Percentiles rank a stretch among this genome's conserved stretches.
Evolutionary conservation across 148 eudicot genomes (phyloP).

Genomic region (Vaccinium macrocarpon): DNA sequence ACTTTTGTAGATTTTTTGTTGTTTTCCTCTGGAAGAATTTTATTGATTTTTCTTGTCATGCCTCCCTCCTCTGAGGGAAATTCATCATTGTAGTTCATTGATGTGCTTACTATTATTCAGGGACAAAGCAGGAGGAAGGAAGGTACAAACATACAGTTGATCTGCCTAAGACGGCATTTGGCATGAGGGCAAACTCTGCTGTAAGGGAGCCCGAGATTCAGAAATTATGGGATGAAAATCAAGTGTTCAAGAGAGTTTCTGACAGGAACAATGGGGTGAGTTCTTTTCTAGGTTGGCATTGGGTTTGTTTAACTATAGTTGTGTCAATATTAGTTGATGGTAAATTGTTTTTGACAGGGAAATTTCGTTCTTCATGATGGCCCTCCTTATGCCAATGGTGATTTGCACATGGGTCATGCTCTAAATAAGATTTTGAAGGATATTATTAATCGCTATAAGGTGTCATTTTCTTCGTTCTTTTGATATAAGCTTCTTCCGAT

Average conservation of each 20-base stretch:
- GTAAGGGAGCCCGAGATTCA: slow-evolving; percentile 95
- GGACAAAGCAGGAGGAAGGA: slow-evolving; percentile 76
- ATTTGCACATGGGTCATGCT: slow-evolving; percentile 99
- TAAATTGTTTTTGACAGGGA: slow-evolving; percentile 47
- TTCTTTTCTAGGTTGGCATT: slow-evolving; percentile 14
- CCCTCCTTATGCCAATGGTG: slow-evolving; percentile 99
- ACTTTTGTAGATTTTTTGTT: not conserved
- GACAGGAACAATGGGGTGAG: slow-evolving; percentile 80
- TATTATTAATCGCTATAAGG: slow-evolving; percentile 94
- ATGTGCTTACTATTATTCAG: slow-evolving; percentile 28
- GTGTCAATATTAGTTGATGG: slow-evolving; percentile 18
- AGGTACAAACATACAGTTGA: slow-evolving; percentile 90
- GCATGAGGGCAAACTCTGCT: slow-evolving; percentile 92
- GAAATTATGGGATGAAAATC: slow-evolving; percentile 93
- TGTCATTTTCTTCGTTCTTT: slow-evolving; percentile 14
- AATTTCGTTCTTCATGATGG: slow-evolving; percentile 95
- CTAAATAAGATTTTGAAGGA: slow-evolving; percentile 92
- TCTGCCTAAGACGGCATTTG: slow-evolving; percentile 86
- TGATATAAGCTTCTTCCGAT: not conserved
- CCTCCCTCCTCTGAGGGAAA: not conserved
- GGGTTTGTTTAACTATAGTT: not conserved
- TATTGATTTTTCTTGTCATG: not conserved
- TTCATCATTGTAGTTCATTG: not conserved
- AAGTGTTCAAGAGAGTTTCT: slow-evolving; percentile 65
- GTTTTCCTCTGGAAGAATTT: not conserved